phyloP scores from a whole-genome alignment of 2,329 filamentous ascomycete species.

The Xylariales sp. region DNA sequence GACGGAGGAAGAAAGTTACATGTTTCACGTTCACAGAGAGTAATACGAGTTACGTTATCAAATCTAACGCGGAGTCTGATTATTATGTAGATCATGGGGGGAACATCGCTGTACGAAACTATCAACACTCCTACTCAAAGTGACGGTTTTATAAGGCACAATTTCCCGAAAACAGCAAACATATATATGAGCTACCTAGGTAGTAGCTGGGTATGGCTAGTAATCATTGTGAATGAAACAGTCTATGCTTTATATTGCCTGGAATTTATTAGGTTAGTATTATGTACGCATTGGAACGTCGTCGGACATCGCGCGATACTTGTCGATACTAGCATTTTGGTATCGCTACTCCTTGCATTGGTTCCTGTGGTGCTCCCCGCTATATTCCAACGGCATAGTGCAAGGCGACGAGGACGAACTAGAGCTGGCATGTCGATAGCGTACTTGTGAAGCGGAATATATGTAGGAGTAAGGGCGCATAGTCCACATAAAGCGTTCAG shows the following conservation, averaged over 20 bases:
- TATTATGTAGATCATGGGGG: not conserved
- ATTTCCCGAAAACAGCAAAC: not conserved
- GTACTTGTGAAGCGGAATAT: not conserved
- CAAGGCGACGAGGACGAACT: not conserved
- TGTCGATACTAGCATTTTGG: not conserved
- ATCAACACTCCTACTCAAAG: too few species aligned
- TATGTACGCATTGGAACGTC: not conserved
- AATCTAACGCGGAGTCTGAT: not conserved
- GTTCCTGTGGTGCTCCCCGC: not conserved
- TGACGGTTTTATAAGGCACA: not conserved
- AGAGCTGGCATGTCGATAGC: not conserved
- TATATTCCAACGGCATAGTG: too few species aligned
- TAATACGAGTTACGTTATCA: not conserved
- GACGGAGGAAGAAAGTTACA: not conserved
- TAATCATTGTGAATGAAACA: not conserved
- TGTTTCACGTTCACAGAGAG: not conserved
- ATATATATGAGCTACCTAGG: not conserved
- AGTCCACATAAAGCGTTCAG: not conserved
- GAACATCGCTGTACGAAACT: not conserved
- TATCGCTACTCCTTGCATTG: too few species aligned
- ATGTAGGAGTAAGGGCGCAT: not conserved
- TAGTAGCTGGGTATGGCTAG: not conserved
- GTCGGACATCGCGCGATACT: not conserved
- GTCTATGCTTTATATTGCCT: not conserved
- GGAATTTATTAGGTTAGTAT: not conserved